These are phyloP conservation scores for Cercospora beticola DNA, from an alignment of 2,329 filamentous ascomycete genomes.

Conservation along the genomic window DNA sequence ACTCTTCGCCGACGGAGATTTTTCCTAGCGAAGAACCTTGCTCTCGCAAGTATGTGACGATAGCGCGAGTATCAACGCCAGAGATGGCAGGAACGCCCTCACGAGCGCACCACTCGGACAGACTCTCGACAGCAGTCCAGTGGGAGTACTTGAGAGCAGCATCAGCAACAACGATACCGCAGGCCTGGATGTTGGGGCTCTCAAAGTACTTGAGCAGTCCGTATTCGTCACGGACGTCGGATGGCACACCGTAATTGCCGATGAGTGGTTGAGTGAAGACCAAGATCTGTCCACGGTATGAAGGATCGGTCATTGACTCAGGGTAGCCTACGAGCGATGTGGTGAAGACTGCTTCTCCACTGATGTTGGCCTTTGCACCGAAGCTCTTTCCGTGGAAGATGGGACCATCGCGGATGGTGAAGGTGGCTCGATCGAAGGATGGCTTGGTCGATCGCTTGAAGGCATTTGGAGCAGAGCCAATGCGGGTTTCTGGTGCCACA, in stretches of 20 bases:
- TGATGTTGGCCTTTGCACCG: slow-evolving; percentile 93
- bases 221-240: slow-evolving; percentile 76
- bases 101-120: slow-evolving; percentile 90
- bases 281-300: slow-evolving; percentile 82
- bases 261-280: slow-evolving; percentile 98
- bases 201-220: slow-evolving; percentile 97
- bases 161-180: slow-evolving; percentile 92
- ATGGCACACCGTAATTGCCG: slow-evolving; percentile 97
- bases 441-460: slow-evolving; percentile 59
- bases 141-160: slow-evolving; percentile 93
- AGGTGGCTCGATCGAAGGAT: slow-evolving; percentile 77
- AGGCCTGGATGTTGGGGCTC: slow-evolving; percentile 94
- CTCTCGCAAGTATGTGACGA: slow-evolving; percentile 94
- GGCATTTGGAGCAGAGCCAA: slow-evolving; percentile 62
- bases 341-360: slow-evolving; percentile 97
- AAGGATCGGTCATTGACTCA: slow-evolving; percentile 74
- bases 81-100: slow-evolving; percentile 96
- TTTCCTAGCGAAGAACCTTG: slow-evolving; percentile 93
- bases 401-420: slow-evolving; percentile 93
- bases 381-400: slow-evolving; percentile 97
- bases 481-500: slow-evolving; percentile 67
- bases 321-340: slow-evolving; percentile 97
- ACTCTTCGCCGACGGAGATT: slow-evolving; percentile 94
- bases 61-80: slow-evolving; percentile 93
- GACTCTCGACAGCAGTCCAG: slow-evolving; percentile 95